Evolutionary conservation across 208 protist species (phyloP), one percentile per base, ranked within the genome.

Genomic region (Strigomonas oncopelti): DNA sequence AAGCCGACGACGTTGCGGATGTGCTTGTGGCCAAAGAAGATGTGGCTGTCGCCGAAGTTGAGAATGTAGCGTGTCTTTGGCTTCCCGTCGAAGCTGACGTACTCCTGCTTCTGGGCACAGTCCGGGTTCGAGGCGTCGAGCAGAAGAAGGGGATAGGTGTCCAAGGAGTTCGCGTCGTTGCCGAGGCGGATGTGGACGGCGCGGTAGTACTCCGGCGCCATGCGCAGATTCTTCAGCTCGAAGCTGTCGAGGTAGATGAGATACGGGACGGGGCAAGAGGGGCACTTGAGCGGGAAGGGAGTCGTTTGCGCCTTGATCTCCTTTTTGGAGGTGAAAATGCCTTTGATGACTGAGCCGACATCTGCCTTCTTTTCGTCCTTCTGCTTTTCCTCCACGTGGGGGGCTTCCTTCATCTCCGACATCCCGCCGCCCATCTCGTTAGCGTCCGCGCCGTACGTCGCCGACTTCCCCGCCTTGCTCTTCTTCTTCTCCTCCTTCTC

Each of bases 1-100:
- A 80, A 84, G 63, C 78, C 78, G 29, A 59, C 72, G n/a, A 84
- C 65, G 63, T 78, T 74, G 53, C 74, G 71, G 13, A 84, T 70
- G 51, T 72, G 64, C 74, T 80, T 78, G 66, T 84, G 73, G 14
- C 64, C 78, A 56, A 84, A 71, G 68, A 73, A 80, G 53, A 80
- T 69, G 69, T 72, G 74, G 25, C 38, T 28, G 31, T 38, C 34
- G 31, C 61, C 74, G 58, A 84, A 84, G 60, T 78, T 66, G 48
- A 84, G 72, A 25, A 53, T 67, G 58, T 69, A 65, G 46, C 53
- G 51, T 16, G 63, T 61, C 28, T 71, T 60, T 20, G 62, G 31
- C 16, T 57, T 61, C 16, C 75, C 74, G 48, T 76, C 78, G 63
- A 71, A 77, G 58, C 71, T 69, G 9, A 61, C 53, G 45, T 71